These are phyloP conservation scores for Cystobasidiaceae sp. DNA, from an alignment of 1,284 basidiomycete species.

Conservation along the genomic window DNA sequence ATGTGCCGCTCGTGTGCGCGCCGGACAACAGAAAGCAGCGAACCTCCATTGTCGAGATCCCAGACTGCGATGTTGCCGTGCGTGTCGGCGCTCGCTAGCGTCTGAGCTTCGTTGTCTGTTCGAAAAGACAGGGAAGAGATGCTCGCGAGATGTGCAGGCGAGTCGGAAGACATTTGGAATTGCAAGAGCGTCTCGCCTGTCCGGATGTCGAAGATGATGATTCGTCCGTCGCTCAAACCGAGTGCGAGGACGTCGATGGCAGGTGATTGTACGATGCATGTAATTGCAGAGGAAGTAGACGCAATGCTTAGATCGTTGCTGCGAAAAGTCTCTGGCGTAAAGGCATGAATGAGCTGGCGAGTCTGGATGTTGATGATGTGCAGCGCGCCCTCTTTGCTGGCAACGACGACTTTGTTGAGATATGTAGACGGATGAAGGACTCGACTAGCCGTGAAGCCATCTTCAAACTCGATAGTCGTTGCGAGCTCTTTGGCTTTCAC, in stretches of 20 bases:
- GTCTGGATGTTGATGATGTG: slow-evolving; percentile 91
- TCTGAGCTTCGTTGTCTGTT: slow-evolving; percentile 44
- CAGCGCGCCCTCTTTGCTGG: slow-evolving; percentile 71
- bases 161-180: slow-evolving; percentile 58
- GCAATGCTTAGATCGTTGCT: too few relatives aligned
- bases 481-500: slow-evolving; percentile 56
- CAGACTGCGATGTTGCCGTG: slow-evolving; percentile 80
- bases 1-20: slow-evolving; percentile 82
- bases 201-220: slow-evolving; percentile 82
- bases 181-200: slow-evolving; percentile 80
- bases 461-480: slow-evolving; percentile 64
- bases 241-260: slow-evolving; percentile 93
- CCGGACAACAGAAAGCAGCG: slow-evolving; percentile 72
- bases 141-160: slow-evolving; percentile 38
- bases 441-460: slow-evolving; percentile 72
- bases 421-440: slow-evolving; percentile 94
- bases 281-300: slow-evolving; percentile 53
- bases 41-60: slow-evolving; percentile 77
- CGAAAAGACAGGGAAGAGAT: slow-evolving; percentile 44
- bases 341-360: slow-evolving; percentile 52
- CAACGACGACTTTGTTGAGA: slow-evolving; percentile 88
- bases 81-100: slow-evolving; percentile 80
- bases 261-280: slow-evolving; percentile 79
- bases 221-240: slow-evolving; percentile 79
- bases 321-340: slow-evolving; percentile 45